These are phyloP conservation scores for Cercis canadensis DNA, from an alignment of 306 rosid species.

Conservation along the genomic window DNA sequence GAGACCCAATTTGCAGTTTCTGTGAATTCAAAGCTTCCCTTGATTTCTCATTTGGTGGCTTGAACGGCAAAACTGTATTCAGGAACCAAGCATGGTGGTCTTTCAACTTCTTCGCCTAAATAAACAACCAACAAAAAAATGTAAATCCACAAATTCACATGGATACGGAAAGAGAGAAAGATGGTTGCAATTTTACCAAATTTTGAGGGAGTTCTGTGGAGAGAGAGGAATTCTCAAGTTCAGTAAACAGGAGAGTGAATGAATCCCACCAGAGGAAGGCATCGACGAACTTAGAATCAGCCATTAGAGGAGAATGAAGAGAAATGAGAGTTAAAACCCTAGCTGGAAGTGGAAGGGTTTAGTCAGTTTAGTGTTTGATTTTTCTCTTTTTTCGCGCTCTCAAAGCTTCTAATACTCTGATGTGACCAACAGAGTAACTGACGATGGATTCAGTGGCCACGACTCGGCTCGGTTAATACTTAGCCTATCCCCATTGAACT, in stretches of 20 bases:
- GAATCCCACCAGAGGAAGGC: constrained; percentile 95
- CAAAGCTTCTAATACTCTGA: too few relatives aligned
- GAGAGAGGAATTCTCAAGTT: constrained; percentile 73
- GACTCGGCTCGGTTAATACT: too few relatives aligned
- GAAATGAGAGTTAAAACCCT: constrained; percentile 44
- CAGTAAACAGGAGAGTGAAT: constrained; percentile 65
- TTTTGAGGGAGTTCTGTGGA: constrained; percentile 68
- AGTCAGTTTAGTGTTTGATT: constrained; percentile 33
- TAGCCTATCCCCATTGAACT: too few relatives aligned
- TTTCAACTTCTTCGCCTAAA: constrained; percentile 75
- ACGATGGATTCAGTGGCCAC: too few relatives aligned
- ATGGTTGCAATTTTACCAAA: constrained; percentile 54
- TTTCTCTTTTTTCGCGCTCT: constrained; percentile 64
- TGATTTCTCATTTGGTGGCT: constrained; percentile 72
- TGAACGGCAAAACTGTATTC: constrained; percentile 64
- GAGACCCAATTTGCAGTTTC: constrained; percentile 71
- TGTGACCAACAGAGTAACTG: too few relatives aligned
- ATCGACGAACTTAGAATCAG: constrained; percentile 62
- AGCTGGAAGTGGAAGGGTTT: constrained; percentile 38
- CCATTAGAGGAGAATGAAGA: constrained; percentile 53
- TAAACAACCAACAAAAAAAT: constrained; percentile 21
- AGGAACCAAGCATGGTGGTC: constrained; percentile 78
- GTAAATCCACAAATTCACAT: constrained; percentile 19
- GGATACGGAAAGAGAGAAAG: neutral
- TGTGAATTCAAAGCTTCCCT: constrained; percentile 72